Evolutionary conservation across 2,329 filamentous ascomycete species (phyloP).

Genomic region (Aspergillus thermomutatus): DNA sequence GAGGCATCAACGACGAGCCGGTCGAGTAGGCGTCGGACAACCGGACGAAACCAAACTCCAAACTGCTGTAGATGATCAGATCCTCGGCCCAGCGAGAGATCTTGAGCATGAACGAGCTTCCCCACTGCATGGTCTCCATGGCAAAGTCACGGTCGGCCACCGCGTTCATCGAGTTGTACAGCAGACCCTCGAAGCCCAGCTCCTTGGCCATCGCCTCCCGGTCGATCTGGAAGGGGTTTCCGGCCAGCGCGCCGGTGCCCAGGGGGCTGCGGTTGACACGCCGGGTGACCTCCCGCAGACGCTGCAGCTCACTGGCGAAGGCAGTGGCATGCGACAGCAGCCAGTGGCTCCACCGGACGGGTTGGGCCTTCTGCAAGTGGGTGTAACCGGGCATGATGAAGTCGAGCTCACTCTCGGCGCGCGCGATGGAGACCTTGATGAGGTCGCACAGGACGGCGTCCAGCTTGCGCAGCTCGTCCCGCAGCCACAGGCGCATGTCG

Average conservation of each 20-base stretch:
- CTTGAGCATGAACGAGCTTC: constrained; percentile 72
- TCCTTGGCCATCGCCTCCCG: constrained; percentile 75
- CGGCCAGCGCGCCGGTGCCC: constrained; percentile 73
- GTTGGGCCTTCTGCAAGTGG: constrained; percentile 78
- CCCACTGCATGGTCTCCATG: constrained; percentile 78
- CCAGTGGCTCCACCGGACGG: constrained; percentile 79
- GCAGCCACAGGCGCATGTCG: constrained; percentile 86
- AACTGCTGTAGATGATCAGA: constrained; percentile 74
- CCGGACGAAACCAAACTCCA: constrained; percentile 72
- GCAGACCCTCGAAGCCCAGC: constrained; percentile 71
- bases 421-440: constrained; percentile 63
- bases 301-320: constrained; percentile 72
- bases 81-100: constrained; percentile 80
- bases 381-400: constrained; percentile 85
- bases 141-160: constrained; percentile 80
- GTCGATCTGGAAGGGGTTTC: constrained; percentile 79
- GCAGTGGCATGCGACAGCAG: constrained; percentile 70
- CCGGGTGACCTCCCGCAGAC: constrained; percentile 67
- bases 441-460: constrained; percentile 67
- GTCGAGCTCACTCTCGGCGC: constrained; percentile 72
- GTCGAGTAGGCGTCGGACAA: constrained; percentile 78
- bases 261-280: constrained; percentile 71
- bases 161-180: constrained; percentile 74
- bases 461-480: constrained; percentile 68
- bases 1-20: constrained; percentile 72